These are phyloP conservation scores for Funneliformis mosseae DNA, from an alignment of 192 early-diverging fungal species.

Conservation along the genomic window DNA sequence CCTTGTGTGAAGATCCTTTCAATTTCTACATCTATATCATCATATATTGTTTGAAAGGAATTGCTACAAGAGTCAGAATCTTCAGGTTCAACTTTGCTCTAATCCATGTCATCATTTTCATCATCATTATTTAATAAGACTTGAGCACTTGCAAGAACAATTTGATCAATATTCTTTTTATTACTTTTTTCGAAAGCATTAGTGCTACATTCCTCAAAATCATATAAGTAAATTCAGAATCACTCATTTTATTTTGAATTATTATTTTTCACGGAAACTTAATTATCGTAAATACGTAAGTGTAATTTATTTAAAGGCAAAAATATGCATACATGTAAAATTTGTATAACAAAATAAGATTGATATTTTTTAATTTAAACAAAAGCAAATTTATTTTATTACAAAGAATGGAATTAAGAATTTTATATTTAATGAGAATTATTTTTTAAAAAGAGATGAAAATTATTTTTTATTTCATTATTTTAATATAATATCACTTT, in stretches of 20 bases:
- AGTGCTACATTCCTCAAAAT: background rate
- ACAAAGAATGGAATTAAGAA: too few species aligned
- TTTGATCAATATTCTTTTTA: background rate
- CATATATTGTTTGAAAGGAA: background rate
- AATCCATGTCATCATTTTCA: background rate
- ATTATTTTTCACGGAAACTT: too few species aligned
- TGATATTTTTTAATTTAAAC: too few species aligned
- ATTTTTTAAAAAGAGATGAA: too few species aligned
- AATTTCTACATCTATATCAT: background rate
- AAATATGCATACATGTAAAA: too few species aligned
- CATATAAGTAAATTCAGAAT: background rate
- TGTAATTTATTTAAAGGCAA: too few species aligned
- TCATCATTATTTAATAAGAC: background rate
- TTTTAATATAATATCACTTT: too few species aligned
- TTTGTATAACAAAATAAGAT: too few species aligned
- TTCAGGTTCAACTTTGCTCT: background rate
- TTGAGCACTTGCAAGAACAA: background rate
- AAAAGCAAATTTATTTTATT: too few species aligned
- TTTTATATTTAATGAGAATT: too few species aligned
- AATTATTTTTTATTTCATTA: too few species aligned
- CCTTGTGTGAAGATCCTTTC: background rate
- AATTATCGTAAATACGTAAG: too few species aligned
- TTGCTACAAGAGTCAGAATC: background rate
- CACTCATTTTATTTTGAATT: background rate
- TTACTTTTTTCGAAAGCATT: background rate